Evolutionary conservation across 495 filamentous ascomycete genomes (phyloP).

Genomic region (Xylaria sp.): DNA sequence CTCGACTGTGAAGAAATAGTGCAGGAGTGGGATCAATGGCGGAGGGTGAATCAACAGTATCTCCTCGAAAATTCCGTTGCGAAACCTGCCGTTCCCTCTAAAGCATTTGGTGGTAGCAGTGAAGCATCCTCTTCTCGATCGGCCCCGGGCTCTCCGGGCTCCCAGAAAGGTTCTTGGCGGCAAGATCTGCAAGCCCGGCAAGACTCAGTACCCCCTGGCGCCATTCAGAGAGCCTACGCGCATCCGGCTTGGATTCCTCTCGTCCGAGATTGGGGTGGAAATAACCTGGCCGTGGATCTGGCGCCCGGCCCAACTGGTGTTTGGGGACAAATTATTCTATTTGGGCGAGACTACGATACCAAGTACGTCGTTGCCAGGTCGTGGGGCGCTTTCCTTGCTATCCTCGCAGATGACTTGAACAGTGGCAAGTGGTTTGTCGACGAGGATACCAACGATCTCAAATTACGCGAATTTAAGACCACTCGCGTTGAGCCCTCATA

Average conservation of each 20-base stretch:
- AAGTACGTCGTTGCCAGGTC: conserved; percentile 96
- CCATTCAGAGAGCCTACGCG: conserved; percentile 91
- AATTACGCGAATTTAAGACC: conserved; percentile 87
- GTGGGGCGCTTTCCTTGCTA: conserved; percentile 87
- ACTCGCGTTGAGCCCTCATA: conserved; percentile 91
- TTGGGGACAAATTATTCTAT: conserved; percentile 97
- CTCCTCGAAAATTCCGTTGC: conserved; percentile 63
- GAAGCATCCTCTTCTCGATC: conserved; percentile 58
- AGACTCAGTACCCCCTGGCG: conserved; percentile 83
- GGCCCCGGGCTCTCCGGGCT: conserved; percentile 56
- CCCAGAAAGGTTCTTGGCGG: conserved; percentile 70
- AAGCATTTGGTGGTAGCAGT: conserved; percentile 68
- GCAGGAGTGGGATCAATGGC: conserved; percentile 97
- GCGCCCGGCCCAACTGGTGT: conserved; percentile 87
- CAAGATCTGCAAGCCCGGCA: conserved; percentile 85
- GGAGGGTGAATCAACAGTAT: conserved; percentile 87
- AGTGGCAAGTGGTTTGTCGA: conserved; percentile 88
- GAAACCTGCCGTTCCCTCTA: conserved; percentile 65
- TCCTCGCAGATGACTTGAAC: conserved; percentile 86
- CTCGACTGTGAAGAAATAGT: conserved; percentile 98
- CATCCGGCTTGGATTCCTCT: conserved; percentile 97
- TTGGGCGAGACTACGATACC: conserved; percentile 96
- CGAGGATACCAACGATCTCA: conserved; percentile 90
- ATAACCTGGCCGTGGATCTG: conserved; percentile 93
- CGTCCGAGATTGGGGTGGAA: conserved; percentile 97